Percentiles rank a stretch among this genome's conserved stretches.
Evolutionary conservation across 768 basidiomycete species (phyloP).

Genomic region (Cantharellus anzutake): DNA sequence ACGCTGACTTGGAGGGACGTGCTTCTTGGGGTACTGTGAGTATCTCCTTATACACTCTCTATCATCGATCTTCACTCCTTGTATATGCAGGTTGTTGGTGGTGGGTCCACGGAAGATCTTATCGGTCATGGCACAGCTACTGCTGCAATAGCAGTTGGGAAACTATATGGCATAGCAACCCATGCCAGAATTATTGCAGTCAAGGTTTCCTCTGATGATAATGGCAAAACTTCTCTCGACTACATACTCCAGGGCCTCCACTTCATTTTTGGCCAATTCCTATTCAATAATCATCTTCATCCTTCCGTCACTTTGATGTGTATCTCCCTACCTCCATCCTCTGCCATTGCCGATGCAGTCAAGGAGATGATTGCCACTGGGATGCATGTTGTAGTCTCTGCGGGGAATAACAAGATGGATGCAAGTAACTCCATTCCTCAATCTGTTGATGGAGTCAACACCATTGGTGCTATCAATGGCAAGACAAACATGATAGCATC

Average conservation of each 20-base stretch:
- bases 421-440: conserved; percentile 8
- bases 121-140: conserved; percentile 12
- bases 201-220: conserved; percentile 23
- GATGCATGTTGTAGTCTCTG: conserved; percentile 8
- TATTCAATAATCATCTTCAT: conserved; percentile 8
- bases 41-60: too few relatives aligned
- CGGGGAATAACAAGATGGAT: conserved; percentile 8
- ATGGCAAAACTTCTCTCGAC: conserved; percentile 10
- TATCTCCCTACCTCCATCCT: conserved; percentile 16
- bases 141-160: conserved; percentile 13
- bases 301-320: conserved; percentile 23
- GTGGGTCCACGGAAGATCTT: conserved; percentile 17
- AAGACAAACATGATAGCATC: conserved; percentile 2
- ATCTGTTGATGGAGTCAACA: conserved; percentile 8
- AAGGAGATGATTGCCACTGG: conserved; percentile 4
- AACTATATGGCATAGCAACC: conserved; percentile 20
- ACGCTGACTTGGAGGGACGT: conserved; percentile 23
- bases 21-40: conserved; percentile 20
- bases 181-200: conserved; percentile 22
- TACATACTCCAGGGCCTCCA: conserved; percentile 18
- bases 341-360: conserved; percentile 19
- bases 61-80: too few relatives aligned
- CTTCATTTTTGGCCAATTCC: conserved; percentile 15
- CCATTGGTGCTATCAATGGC: conserved; percentile 7
- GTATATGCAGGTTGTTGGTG: conserved; percentile 15